Evolutionary conservation across 257 asterid species (phyloP), one percentile per base, ranked within the genome.

Genomic region (Mitragyna speciosa): DNA sequence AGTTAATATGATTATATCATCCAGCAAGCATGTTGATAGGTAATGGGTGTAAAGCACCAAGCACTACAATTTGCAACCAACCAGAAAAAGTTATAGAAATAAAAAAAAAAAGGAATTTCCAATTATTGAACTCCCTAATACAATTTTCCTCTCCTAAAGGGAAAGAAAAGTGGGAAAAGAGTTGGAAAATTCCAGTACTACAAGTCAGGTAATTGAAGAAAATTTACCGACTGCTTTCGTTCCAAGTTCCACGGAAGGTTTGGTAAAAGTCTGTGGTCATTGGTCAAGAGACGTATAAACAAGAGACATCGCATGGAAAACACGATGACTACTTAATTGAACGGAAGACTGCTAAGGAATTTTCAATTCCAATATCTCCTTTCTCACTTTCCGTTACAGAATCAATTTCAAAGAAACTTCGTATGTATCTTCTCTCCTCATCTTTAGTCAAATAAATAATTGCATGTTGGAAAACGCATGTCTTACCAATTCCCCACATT

Each of bases 391-490:
- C 4, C 7, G 12, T 8, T 33, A 41, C 19, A 76, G 19, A n/a
- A 43, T 52, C 26, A 56, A 36, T 26, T 20, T 31, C 51, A 39
- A 49, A 24, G 78, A 72, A 79, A 63, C n/a, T 72, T 72, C 56
- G n/a, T 17, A 31, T n/a, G 43, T 17, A 41, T 36, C 59, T 56
- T 15, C 5, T 22, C 20, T n/a, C 24, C 12, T 68, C 69, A 36
- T 22, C 48, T 9, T 20, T 12, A 24, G 77, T 71, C 82, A 70
- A 58, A 74, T 39, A 31, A 26, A 30, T 6, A 73, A 7, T 54
- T 24, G 12, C 41, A 36, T 36, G 30, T 64, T 16, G 64, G n/a
- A 58, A 76, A 39, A 24, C 36, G 30, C 20, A 5, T 4, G 22
- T 17, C 61, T 17, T 19, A 54, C 30, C 66, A 4, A 22, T 22